Evolutionary conservation across 164 flowering plant genomes (phyloP).

Genomic region (Buxus sempervirens): DNA sequence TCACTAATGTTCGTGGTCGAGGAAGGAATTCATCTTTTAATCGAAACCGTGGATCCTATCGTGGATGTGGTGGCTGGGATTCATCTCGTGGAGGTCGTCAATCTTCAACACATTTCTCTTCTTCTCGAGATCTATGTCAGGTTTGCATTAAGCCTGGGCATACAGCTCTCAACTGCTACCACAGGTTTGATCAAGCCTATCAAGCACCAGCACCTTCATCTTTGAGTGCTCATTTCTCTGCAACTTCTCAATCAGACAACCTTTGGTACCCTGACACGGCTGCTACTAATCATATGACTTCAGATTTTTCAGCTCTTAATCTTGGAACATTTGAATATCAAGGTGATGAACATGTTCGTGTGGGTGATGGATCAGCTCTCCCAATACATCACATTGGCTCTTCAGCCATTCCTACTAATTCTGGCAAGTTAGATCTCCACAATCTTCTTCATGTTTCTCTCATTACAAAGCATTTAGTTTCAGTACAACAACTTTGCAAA

Average conservation of each 20-base stretch:
- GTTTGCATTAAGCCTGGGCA: background rate
- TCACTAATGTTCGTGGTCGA: too few species aligned
- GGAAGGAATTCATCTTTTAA: too few species aligned
- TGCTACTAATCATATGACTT: background rate
- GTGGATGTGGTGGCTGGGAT: too few species aligned
- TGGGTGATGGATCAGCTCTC: conserved; percentile 5
- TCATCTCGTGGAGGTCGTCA: too few species aligned
- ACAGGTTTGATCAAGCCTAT: background rate
- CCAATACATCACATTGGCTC: background rate
- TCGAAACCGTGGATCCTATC: too few species aligned
- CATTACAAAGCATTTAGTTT: background rate
- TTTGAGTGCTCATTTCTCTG: background rate
- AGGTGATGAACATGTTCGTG: background rate
- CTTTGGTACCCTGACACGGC: background rate
- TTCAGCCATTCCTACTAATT: background rate
- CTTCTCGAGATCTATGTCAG: too few species aligned
- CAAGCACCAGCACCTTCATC: background rate
- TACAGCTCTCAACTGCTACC: background rate
- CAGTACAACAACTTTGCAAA: background rate
- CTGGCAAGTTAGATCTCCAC: background rate
- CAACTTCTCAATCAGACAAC: background rate
- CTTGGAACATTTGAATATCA: background rate
- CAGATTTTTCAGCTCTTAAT: background rate
- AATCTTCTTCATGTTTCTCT: background rate
- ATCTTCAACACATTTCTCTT: too few species aligned